These are phyloP conservation scores for Cordyceps pruinosa DNA, from an alignment of 2,329 filamentous ascomycete species.

Conservation along the genomic window DNA sequence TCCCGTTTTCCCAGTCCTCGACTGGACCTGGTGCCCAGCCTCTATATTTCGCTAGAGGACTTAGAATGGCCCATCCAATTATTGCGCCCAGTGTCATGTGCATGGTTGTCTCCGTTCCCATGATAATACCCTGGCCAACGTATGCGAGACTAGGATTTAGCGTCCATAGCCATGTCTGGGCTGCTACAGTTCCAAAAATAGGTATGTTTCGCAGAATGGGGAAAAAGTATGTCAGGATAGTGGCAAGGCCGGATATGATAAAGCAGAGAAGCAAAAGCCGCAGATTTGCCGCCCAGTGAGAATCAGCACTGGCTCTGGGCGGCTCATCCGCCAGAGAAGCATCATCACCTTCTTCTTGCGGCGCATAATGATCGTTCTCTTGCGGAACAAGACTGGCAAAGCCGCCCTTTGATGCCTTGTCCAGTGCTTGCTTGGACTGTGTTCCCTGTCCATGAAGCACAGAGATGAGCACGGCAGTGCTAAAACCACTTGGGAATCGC, in stretches of 20 bases:
- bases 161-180: conserved; percentile 84
- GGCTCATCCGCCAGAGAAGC: conserved; percentile 28
- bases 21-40: conserved; percentile 89
- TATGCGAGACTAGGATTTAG: conserved; percentile 96
- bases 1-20: conserved; percentile 82
- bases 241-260: conserved; percentile 56
- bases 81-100: conserved; percentile 92
- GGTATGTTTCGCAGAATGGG: conserved; percentile 81
- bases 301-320: conserved; percentile 13
- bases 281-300: conserved; percentile 42
- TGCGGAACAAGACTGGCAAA: conserved; percentile 38
- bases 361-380: conserved; percentile 22
- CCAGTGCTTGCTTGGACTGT: conserved; percentile 27
- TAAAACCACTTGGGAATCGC: conserved; percentile 91
- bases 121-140: conserved; percentile 94
- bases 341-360: conserved; percentile 22
- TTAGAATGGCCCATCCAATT: conserved; percentile 84
- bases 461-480: conserved; percentile 86
- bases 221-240: conserved; percentile 82
- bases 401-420: conserved; percentile 29
- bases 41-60: conserved; percentile 74
- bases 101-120: conserved; percentile 90
- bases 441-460: conserved; percentile 66
- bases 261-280: conserved; percentile 52
- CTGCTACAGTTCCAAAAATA: conserved; percentile 69